Base-by-base conservation (phyloP, 169 alveolate species). In the Plasmodium coatneyi region DNA sequence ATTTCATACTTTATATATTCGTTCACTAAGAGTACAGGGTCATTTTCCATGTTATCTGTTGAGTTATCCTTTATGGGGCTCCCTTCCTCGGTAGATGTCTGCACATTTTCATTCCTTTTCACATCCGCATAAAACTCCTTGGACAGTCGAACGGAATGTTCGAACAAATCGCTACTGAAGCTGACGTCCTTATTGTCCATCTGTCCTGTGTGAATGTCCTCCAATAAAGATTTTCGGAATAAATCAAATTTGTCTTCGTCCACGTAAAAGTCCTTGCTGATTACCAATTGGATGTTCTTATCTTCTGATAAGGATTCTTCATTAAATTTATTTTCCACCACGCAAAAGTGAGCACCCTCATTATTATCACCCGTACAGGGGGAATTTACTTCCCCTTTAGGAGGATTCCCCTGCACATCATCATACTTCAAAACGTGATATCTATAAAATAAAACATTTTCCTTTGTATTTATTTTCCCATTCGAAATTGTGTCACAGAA, bases 211-310 rank as follows among this genome's bases (percentile, higher is more conserved):
- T 78, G 1, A 3, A 25, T 43, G n/a, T 39, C 81, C 6, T 79
- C 79, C 56, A 87, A 22, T 60, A 87, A 79, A 52, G 41, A 60
- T 22, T 36, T 39, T 79, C 82, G 46, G 30, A 78, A 87, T 79
- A 71, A 87, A 56, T 22, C 22, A 78, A 87, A 87, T 16, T 78
- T 79, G 41, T 87, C 82, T 28, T 87, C 93, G 81, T 87, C 71
- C 12, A 79, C 49, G 81, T 87, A 87, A 87, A 87, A 87, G 54
- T 87, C 66, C 71, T 87, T 87, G 49, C 71, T 76, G 32, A 87
- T 87, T 80, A 87, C 82, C 34, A 87, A 7, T 52, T 87, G 93
- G 2, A 79, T 49, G 25, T 79, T 78, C 25, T 22, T 22, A 16
- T 87, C 76, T 87, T 7, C 54, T 28, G 76, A 25, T 5, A 28